phyloP scores from a whole-genome alignment of 140 eudicot genomes.

The Senecio squalidus region DNA sequence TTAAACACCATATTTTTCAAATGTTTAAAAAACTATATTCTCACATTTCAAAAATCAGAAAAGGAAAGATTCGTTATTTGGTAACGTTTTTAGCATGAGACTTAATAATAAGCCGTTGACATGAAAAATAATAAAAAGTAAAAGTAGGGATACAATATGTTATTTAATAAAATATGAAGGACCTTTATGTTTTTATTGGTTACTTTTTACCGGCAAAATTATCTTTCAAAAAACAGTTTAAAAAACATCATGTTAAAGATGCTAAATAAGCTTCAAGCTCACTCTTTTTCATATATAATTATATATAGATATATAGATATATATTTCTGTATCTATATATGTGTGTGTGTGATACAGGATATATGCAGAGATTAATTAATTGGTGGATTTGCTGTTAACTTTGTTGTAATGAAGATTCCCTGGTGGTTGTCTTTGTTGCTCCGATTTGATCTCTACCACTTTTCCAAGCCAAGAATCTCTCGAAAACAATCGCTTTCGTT shows the following conservation, averaged over 20 bases:
- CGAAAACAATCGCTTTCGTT: slow-evolving; percentile 26
- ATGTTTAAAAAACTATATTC: slow-evolving; percentile 1
- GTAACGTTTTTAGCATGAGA: slow-evolving; percentile 20
- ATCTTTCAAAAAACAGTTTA: slow-evolving; percentile 26
- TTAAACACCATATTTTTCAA: slow-evolving; percentile 1
- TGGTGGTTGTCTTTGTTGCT: slow-evolving; percentile 25
- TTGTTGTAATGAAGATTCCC: slow-evolving; percentile 52
- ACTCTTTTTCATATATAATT: background rate
- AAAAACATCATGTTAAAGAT: slow-evolving; percentile 15
- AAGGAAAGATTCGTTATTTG: slow-evolving; percentile 11
- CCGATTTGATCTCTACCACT: slow-evolving; percentile 31
- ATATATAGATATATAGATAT: background rate
- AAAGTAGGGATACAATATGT: slow-evolving; percentile 10
- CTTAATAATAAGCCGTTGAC: slow-evolving; percentile 28
- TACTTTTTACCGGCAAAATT: slow-evolving; percentile 41
- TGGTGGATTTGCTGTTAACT: slow-evolving; percentile 19
- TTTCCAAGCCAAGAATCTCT: slow-evolving; percentile 93
- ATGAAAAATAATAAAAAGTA: slow-evolving; percentile 15
- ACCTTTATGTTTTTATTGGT: slow-evolving; percentile 3
- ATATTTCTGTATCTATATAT: too few relatives aligned
- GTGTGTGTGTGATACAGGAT: background rate
- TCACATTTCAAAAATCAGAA: background rate
- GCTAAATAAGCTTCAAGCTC: slow-evolving; percentile 31
- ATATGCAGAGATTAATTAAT: slow-evolving; percentile 6
- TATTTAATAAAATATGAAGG: slow-evolving; percentile 4